phyloP scores from a whole-genome alignment of 1,139 yeast species.

The Martiniozyma asiatica region DNA sequence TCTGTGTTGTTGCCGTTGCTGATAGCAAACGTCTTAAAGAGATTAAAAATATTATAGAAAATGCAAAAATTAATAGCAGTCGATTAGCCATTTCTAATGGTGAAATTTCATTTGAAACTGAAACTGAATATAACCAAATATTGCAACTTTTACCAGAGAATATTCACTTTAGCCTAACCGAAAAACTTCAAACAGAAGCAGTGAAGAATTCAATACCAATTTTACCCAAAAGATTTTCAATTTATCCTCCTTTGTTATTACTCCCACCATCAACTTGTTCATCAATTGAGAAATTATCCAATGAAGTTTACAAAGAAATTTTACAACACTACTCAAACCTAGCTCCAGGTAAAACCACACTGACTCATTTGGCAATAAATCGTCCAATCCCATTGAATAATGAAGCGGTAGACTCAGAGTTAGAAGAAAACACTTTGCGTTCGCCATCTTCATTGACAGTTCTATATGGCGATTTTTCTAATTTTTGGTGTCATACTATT shows the following conservation, averaged over 20 bases:
- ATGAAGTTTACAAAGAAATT: neutral
- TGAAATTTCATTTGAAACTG: too few relatives aligned
- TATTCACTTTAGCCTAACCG: too few relatives aligned
- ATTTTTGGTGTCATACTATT: constrained; percentile 60
- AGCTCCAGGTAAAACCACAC: constrained; percentile 6
- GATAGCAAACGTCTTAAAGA: too few relatives aligned
- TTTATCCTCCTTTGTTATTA: constrained; percentile 59
- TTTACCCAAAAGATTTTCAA: constrained; percentile 43
- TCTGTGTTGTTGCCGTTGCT: too few relatives aligned
- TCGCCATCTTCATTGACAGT: constrained; percentile 50
- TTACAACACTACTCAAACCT: neutral
- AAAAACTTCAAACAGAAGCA: too few relatives aligned
- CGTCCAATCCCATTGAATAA: constrained; percentile 37
- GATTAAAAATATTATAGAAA: too few relatives aligned
- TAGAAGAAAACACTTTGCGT: constrained; percentile 38
- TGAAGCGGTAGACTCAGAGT: neutral
- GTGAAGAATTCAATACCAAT: too few relatives aligned
- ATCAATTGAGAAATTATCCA: neutral
- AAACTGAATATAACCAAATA: too few relatives aligned
- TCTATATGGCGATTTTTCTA: constrained; percentile 59
- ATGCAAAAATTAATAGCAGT: too few relatives aligned
- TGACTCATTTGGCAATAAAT: constrained; percentile 58
- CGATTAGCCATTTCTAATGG: too few relatives aligned
- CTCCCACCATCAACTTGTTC: constrained; percentile 27
- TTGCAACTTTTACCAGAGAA: too few relatives aligned